A percentile compares a stretch with the other conserved stretches of the same genome.
These are phyloP conservation scores for Clarkia xantiana DNA, from an alignment of 345 rosid genomes.

Conservation along the genomic window DNA sequence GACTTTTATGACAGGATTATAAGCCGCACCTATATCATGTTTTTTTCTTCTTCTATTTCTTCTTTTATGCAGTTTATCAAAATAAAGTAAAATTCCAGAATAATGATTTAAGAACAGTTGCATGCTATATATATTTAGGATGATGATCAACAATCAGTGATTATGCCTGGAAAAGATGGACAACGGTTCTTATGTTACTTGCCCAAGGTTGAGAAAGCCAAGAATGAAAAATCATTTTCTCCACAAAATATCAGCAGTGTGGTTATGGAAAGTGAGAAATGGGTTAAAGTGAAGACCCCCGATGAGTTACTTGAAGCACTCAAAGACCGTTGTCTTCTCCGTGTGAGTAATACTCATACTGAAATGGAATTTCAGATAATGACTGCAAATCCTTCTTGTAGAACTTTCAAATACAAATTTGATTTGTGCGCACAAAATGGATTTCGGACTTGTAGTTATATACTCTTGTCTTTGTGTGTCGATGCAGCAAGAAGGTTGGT, in stretches of 20 bases:
- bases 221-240: slow-evolving; percentile 25
- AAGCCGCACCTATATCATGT: too few species aligned
- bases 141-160: slow-evolving; percentile 60
- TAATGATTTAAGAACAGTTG: not conserved
- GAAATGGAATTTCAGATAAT: not conserved
- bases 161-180: slow-evolving; percentile 58
- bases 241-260: slow-evolving; percentile 52
- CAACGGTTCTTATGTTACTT: slow-evolving; percentile 49
- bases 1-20: too few species aligned
- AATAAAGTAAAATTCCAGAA: too few species aligned
- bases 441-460: too few species aligned
- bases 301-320: slow-evolving; percentile 76
- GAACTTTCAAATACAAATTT: too few species aligned
- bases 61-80: too few species aligned
- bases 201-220: slow-evolving; percentile 65
- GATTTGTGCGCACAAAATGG: too few species aligned
- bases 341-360: slow-evolving; percentile 26
- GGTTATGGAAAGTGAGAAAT: slow-evolving; percentile 70
- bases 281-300: slow-evolving; percentile 61
- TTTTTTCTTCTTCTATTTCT: too few species aligned
- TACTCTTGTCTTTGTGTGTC: slow-evolving; percentile 1
- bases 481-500: slow-evolving; percentile 98
- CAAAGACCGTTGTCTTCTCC: slow-evolving; percentile 41
- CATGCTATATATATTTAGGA: slow-evolving; percentile 26
- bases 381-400: not conserved